Percentiles rank a stretch among this genome's conserved stretches.
phyloP scores from a whole-genome alignment of 202 grass and related monocot genomes.

The Eragrostis tef region DNA sequence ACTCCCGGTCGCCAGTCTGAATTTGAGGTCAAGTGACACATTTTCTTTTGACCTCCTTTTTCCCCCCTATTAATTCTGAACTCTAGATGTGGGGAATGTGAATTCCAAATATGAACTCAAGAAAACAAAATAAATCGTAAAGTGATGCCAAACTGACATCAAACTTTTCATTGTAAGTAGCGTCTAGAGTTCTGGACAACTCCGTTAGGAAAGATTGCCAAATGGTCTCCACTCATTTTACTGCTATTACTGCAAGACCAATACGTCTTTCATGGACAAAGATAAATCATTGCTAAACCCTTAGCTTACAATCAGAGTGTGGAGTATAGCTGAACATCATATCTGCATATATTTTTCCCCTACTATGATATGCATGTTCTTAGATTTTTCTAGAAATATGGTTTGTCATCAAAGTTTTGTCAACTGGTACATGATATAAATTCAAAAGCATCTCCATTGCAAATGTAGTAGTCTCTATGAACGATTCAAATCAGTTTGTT shows the following conservation, averaged over 20 bases:
- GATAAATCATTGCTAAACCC: not conserved
- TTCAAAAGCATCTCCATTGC: not conserved
- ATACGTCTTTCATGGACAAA: not conserved
- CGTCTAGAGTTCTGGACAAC: not conserved
- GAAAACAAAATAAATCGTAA: slow-evolving; percentile 25
- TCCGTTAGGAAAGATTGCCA: not conserved
- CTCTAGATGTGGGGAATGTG: not conserved
- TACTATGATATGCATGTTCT: slow-evolving; percentile 2
- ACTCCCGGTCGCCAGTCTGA: slow-evolving; percentile 87
- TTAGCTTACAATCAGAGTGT: not conserved
- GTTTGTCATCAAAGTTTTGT: not conserved
- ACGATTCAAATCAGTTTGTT: not conserved
- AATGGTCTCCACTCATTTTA: not conserved
- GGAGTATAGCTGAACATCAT: not conserved
- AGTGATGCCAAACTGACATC: not conserved
- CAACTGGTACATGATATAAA: not conserved
- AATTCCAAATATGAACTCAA: not conserved
- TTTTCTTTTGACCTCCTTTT: not conserved
- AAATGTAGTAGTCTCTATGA: not conserved
- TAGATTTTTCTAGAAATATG: not conserved
- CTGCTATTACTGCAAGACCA: slow-evolving; percentile 17
- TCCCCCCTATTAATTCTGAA: not conserved
- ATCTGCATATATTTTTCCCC: not conserved
- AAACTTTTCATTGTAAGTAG: slow-evolving; percentile 2
- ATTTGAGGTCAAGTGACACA: slow-evolving; percentile 63